Base-by-base conservation (phyloP, 768 basidiomycete species). In the Lactifluus pinguis region DNA sequence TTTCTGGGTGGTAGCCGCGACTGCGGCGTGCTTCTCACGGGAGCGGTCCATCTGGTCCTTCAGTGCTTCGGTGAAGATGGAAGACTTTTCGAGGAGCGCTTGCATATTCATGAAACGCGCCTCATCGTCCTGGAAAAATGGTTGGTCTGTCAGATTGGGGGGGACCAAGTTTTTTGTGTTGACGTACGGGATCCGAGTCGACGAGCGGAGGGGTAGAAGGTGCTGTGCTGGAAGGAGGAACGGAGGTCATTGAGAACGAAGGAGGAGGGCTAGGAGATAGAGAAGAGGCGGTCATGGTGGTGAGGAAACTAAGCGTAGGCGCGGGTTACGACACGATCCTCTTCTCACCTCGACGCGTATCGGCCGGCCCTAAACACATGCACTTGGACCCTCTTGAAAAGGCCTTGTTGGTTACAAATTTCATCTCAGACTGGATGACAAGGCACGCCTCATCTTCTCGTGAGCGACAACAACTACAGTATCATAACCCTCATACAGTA, bases 51-150 rank as follows among this genome's bases (percentile, higher is more conserved):
- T 92, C 59, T 86, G 81, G 25, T 82, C 76, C 50, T 84, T 82
- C 14, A 94, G 76, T 45, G 89, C 78, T 55, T 76, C 78, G 1
- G 90, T 85, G 67, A 87, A 93, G n/a, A 85, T 77, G 1, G 82
- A 80, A 0, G 89, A 91, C 66, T 87, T 87, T 56, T 92, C 79
- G 21, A 94, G 78, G 29, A 94, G 80, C 53, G 77, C 83, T 56
- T 83, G 77, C 19, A 91, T 82, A 10, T 80, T 76, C 25, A 73
- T 68, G 36, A 79, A 78, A 48, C 83, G 79, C 38, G 74, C 73
- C 14, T 75, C 75, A 53, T 78, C 77, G 61, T 81, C 82, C 81
- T 84, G 49, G 25, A n/a, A 4, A 21, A 44, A 19, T 38, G n/a
- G n/a, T n/a, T n/a, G n/a, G n/a, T n/a, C n/a, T n/a, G 38, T 38